phyloP scores from a whole-genome alignment of 2,329 filamentous ascomycete species.

The Venturia nashicola region DNA sequence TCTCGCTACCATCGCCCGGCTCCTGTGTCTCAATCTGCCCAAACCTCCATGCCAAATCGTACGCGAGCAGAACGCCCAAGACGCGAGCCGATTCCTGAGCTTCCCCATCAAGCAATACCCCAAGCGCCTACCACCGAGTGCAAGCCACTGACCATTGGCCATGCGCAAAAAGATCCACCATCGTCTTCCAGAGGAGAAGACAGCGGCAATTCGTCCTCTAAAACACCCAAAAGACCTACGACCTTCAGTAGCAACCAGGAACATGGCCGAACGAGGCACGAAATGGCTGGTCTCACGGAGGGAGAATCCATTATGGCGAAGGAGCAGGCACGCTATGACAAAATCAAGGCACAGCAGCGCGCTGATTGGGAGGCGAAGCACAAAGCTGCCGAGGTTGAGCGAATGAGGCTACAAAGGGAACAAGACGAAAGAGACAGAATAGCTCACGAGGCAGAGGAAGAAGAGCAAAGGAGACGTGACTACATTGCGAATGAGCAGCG shows the following conservation, averaged over 20 bases:
- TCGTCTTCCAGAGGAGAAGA: background rate
- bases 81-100: background rate
- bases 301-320: slow-evolving; percentile 4
- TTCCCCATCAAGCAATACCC: background rate
- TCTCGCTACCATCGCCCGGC: slow-evolving; percentile 27
- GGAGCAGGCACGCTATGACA: slow-evolving; percentile 3
- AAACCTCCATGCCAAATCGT: slow-evolving; percentile 9
- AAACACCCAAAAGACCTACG: background rate
- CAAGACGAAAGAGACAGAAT: background rate
- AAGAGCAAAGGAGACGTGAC: background rate
- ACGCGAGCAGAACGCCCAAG: background rate
- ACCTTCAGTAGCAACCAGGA: background rate
- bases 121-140: background rate
- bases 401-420: background rate
- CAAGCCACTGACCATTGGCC: background rate
- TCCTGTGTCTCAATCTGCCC: slow-evolving; percentile 18
- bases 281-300: background rate
- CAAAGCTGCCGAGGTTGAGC: background rate
- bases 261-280: background rate
- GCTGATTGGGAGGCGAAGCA: slow-evolving; percentile 1
- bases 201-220: background rate
- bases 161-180: background rate
- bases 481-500: background rate
- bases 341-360: slow-evolving; percentile 8
- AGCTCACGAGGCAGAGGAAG: background rate